phyloP scores from a whole-genome alignment of 2,329 filamentous ascomycete genomes.

The Fusarium newnesense region DNA sequence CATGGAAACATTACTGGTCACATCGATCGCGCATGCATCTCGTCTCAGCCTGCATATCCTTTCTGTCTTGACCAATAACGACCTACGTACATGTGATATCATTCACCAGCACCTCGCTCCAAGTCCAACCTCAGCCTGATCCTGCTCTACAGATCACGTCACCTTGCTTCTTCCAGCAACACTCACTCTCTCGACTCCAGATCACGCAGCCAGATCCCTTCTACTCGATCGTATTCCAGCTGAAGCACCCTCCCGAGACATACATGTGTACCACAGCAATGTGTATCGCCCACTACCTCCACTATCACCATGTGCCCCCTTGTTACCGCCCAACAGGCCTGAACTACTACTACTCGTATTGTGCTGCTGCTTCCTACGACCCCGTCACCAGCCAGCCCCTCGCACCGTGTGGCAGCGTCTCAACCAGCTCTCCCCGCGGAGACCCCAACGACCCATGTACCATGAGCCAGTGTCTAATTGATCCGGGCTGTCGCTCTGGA shows the following conservation, averaged over 20 bases:
- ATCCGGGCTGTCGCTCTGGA: constrained; percentile 59
- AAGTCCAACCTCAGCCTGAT: constrained; percentile 13
- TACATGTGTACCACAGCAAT: constrained; percentile 48
- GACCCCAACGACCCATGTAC: constrained; percentile 57
- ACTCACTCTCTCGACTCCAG: background rate
- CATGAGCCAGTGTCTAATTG: constrained; percentile 57
- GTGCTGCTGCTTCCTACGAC: constrained; percentile 49
- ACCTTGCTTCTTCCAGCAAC: background rate
- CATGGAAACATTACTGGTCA: background rate
- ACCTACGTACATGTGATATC: background rate
- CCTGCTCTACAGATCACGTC: background rate
- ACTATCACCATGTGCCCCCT: constrained; percentile 61
- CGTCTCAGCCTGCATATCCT: background rate
- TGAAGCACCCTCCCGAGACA: constrained; percentile 42
- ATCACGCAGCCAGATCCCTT: constrained; percentile 4
- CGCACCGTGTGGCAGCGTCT: constrained; percentile 37
- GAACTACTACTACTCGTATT: constrained; percentile 57
- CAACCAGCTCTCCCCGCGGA: constrained; percentile 29
- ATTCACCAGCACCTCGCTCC: background rate
- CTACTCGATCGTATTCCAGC: constrained; percentile 32
- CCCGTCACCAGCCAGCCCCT: constrained; percentile 41
- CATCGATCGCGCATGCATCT: background rate
- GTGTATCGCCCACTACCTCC: constrained; percentile 62
- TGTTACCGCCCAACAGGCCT: constrained; percentile 55
- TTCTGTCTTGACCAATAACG: background rate